A percentile compares a stretch with the other conserved stretches of the same genome.
These are phyloP conservation scores for Aspergillus felis DNA, from an alignment of 2,329 filamentous ascomycete species.

Conservation along the genomic window DNA sequence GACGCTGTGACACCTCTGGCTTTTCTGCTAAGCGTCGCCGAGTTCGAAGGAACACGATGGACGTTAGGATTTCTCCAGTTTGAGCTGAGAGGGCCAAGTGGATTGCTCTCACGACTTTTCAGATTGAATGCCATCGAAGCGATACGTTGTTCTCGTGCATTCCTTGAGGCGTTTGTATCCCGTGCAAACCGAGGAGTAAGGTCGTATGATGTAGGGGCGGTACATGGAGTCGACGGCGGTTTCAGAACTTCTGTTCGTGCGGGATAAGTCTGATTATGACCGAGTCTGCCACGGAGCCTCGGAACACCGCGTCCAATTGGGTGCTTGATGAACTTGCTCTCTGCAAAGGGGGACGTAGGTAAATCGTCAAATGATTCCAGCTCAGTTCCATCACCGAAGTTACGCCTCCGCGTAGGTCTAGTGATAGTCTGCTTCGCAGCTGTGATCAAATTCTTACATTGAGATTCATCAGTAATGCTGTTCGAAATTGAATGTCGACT, in stretches of 20 bases:
- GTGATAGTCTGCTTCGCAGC: conserved; percentile 67
- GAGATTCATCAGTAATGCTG: conserved; percentile 42
- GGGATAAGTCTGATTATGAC: conserved; percentile 37
- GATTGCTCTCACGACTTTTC: conserved; percentile 39
- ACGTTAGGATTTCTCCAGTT: conserved; percentile 58
- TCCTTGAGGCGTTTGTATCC: conserved; percentile 63
- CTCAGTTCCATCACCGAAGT: conserved; percentile 90
- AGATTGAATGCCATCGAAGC: conserved; percentile 38
- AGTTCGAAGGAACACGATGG: conserved; percentile 49
- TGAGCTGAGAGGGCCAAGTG: conserved; percentile 50
- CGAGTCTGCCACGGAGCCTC: conserved; percentile 54
- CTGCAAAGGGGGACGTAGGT: conserved; percentile 76
- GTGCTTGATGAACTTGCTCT: conserved; percentile 78
- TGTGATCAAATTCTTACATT: conserved; percentile 49
- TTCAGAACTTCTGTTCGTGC: conserved; percentile 39
- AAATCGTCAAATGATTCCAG: conserved; percentile 92
- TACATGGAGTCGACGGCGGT: conserved; percentile 57
- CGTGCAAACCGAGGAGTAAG: conserved; percentile 61
- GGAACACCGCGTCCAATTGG: conserved; percentile 66
- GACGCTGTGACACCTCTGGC: conserved; percentile 30
- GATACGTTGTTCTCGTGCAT: conserved; percentile 60
- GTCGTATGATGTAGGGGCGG: conserved; percentile 45
- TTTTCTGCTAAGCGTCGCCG: conserved; percentile 47
- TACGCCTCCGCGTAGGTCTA: conserved; percentile 64
- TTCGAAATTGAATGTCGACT: conserved; percentile 49